Percentiles rank a stretch among this genome's conserved stretches.
Evolutionary conservation across 495 filamentous ascomycete genomes (phyloP).

Genomic region (Penicillium atrosanguineum): DNA sequence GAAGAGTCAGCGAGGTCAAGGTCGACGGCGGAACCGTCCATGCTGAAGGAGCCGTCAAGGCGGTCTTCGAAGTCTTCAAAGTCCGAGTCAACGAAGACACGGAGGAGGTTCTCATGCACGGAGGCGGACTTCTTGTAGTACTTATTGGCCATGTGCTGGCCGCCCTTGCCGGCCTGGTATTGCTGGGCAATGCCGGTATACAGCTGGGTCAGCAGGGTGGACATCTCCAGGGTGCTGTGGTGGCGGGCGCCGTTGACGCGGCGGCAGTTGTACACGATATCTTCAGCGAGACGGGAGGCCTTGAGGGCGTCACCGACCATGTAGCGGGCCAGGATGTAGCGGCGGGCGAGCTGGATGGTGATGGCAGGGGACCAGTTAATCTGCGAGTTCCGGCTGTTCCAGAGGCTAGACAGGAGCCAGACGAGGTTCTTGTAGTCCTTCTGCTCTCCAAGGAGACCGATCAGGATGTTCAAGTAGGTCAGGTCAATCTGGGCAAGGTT

Average conservation of each 20-base stretch:
- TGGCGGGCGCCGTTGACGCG: slow-evolving; percentile 38
- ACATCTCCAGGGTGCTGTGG: slow-evolving; percentile 36
- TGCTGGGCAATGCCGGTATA: slow-evolving; percentile 25
- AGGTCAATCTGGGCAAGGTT: slow-evolving; percentile 28
- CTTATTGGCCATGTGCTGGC: slow-evolving; percentile 34
- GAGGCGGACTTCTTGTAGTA: slow-evolving; percentile 42
- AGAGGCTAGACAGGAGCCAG: slow-evolving; percentile 34
- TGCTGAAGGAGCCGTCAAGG: slow-evolving; percentile 21
- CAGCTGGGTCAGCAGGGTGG: slow-evolving; percentile 31
- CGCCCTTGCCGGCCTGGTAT: slow-evolving; percentile 30
- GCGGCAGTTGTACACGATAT: slow-evolving; percentile 43
- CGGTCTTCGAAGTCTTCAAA: slow-evolving; percentile 28
- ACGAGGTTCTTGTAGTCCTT: slow-evolving; percentile 38
- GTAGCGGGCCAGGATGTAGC: slow-evolving; percentile 39
- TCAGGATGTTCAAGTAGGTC: slow-evolving; percentile 33
- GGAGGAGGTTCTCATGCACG: slow-evolving; percentile 40
- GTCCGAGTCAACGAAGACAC: slow-evolving; percentile 31
- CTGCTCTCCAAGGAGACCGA: slow-evolving; percentile 34
- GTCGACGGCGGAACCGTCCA: slow-evolving; percentile 23
- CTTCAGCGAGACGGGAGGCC: slow-evolving; percentile 38
- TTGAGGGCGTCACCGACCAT: slow-evolving; percentile 28
- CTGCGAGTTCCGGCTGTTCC: slow-evolving; percentile 33
- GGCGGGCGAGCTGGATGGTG: slow-evolving; percentile 37
- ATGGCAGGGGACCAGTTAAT: slow-evolving; percentile 16
- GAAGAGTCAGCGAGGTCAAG: slow-evolving; percentile 17